Percentiles rank a stretch among this genome's conserved stretches.
These are phyloP conservation scores for Pharnaceum exiguum DNA, from an alignment of 148 eudicot species.

Conservation along the genomic window DNA sequence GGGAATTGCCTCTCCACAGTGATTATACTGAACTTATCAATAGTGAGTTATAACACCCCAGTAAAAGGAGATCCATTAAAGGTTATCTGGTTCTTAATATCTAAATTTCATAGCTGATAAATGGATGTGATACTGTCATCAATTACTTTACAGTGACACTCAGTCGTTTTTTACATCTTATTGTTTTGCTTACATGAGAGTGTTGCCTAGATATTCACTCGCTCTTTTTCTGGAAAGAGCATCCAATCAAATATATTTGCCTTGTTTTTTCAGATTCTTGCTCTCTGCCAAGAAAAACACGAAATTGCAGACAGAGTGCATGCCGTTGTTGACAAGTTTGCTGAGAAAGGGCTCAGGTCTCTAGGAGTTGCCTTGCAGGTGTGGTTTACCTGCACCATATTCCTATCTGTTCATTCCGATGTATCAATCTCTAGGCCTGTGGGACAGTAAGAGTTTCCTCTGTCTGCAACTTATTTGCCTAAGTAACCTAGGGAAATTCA, in stretches of 20 bases:
- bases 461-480: no score
- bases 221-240: no score
- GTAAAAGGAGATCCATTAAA: neutral
- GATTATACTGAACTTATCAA: no score
- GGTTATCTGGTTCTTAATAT: neutral
- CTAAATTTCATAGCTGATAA: neutral
- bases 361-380: conserved; percentile 75
- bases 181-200: neutral
- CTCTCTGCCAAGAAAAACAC: conserved; percentile 49
- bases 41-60: no score
- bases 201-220: neutral
- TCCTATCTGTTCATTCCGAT: neutral
- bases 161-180: neutral
- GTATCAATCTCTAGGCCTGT: no score
- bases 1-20: no score
- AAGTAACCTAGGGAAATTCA: neutral
- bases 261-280: conserved; percentile 45
- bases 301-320: conserved; percentile 52
- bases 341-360: conserved; percentile 71
- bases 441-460: no score
- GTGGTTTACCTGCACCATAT: neutral
- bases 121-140: neutral
- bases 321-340: conserved; percentile 57
- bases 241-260: neutral
- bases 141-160: neutral